Percentiles rank a stretch among this genome's conserved stretches.
phyloP scores from a whole-genome alignment of 371 early-diverging fungal species.

The Circinella umbellata region DNA sequence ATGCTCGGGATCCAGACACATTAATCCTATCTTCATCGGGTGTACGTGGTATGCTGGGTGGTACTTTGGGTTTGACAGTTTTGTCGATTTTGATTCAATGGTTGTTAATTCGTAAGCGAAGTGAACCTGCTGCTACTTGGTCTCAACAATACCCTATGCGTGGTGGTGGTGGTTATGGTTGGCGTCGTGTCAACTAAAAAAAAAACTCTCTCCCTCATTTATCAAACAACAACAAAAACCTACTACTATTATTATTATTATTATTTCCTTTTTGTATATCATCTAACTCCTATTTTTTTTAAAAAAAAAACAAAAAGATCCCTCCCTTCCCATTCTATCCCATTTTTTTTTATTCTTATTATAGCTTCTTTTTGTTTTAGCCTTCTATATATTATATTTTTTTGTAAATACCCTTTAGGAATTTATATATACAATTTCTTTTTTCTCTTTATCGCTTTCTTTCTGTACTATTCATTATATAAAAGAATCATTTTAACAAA shows the following conservation, averaged over 20 bases:
- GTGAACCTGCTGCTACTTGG: slow-evolving; percentile 30
- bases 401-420: neutral
- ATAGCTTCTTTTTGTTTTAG: neutral
- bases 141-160: slow-evolving; percentile 37
- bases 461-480: neutral
- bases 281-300: neutral
- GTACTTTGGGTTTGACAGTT: slow-evolving; percentile 54
- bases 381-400: neutral
- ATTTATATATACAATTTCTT: neutral
- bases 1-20: slow-evolving; percentile 23
- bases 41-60: slow-evolving; percentile 63
- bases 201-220: neutral
- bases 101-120: slow-evolving; percentile 30
- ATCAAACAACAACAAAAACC: neutral
- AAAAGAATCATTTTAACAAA: too few species aligned
- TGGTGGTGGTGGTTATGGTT: slow-evolving; percentile 33
- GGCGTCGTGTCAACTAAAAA: slow-evolving; percentile 35
- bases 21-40: slow-evolving; percentile 35
- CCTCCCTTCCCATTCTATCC: neutral
- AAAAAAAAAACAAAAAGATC: neutral
- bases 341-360: too few species aligned
- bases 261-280: neutral
- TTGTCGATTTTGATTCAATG: slow-evolving; percentile 60
- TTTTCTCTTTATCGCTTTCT: too few species aligned
- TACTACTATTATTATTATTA: too few species aligned